Base-by-base conservation (phyloP, 1,284 basidiomycete species). In the Peniophora sp. region DNA sequence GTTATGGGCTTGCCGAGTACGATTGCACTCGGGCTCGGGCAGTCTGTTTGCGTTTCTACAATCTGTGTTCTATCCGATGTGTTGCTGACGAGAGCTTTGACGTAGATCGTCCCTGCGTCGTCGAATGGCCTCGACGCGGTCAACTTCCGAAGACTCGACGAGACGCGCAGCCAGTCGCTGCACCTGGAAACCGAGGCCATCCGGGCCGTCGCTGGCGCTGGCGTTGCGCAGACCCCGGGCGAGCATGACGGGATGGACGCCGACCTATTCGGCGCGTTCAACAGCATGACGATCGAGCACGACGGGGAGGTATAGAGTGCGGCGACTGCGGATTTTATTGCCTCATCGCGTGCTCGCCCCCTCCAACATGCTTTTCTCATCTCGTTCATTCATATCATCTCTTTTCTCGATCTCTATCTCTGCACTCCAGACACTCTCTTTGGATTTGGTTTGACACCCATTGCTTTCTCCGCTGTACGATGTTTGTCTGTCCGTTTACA, bases 101-200 rank as follows among this genome's bases (percentile, higher is more conserved):
- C 51, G 48, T 57, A 94, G 83, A 96, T 96, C 62, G 77, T 93
- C 32, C 93, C 92, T 38, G 79, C 85, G 45, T 78, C 78, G 57
- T 89, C 88, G 47, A 92, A 90, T 61, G 92, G 89, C 45, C 70
- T 81, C 54, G 93, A 96, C 63, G 87, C 90, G 24, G 82, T 88
- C 67, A 96, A 97, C 71, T 97, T 95, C 75, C 84, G 94, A 47
- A 81, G 87, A 52, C 74, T 97, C 62, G 85, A 92, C 58, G 96
- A 98, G 69, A 45, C 44, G 44, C 19, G 23, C 20, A 91, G 88
- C 45, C 83, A 84, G 56, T 93, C 89, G 55, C 74, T 97, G 61
- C 92, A 97, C 66, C 79, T 97, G 57, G 92, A 94, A 59, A 78
- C 78, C 53, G 65, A 68, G 55, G 74, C 81, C 60, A 68, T 67